phyloP scores from a whole-genome alignment of 2,329 filamentous ascomycete genomes.

The Aphanocladium album region DNA sequence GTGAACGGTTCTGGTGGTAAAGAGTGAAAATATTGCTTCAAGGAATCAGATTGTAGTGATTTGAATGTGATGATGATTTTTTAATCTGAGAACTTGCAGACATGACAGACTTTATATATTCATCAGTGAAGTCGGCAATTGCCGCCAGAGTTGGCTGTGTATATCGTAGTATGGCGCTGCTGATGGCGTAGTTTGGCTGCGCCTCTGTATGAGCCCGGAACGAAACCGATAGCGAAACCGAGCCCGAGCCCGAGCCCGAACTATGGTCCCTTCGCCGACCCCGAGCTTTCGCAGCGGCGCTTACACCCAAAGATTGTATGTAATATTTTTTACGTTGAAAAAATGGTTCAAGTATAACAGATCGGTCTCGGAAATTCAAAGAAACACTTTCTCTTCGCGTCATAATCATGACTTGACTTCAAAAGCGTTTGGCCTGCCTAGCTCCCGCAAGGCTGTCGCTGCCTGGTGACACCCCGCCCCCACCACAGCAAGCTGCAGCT shows the following conservation, averaged over 20 bases:
- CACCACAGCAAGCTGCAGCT: constrained; percentile 5
- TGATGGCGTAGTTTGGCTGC: not conserved
- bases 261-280: not conserved
- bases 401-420: no score
- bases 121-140: not conserved
- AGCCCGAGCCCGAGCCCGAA: constrained; percentile 1
- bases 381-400: no score
- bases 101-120: not conserved
- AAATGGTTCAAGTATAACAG: no score
- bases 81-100: not conserved
- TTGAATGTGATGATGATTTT: not conserved
- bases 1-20: not conserved
- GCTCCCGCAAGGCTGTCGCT: not conserved
- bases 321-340: no score
- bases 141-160: no score
- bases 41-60: not conserved
- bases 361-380: no score
- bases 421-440: no score
- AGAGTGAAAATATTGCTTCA: no score
- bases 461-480: constrained; percentile 11
- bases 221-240: constrained; percentile 5
- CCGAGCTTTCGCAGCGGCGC: not conserved
- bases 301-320: not conserved
- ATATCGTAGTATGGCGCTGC: no score
- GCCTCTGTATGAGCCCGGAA: constrained; percentile 1